Evolutionary conservation across 352 stramenopile species (phyloP), one percentile per base, ranked within the genome.

Genomic region (Pythium chondricola): DNA sequence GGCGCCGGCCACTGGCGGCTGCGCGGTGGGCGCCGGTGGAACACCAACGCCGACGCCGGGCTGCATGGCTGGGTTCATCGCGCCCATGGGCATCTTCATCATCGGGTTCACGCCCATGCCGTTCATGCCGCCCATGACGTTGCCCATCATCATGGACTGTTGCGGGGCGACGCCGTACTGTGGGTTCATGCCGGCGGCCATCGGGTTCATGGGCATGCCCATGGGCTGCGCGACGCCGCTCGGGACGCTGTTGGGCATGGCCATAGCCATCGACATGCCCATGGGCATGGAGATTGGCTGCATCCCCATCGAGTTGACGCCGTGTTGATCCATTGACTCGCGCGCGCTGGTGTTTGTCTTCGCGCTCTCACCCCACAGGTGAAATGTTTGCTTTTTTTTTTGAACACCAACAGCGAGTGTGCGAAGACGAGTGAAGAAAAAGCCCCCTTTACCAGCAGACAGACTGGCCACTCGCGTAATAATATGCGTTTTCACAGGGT

Each of bases 281-380:
- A 83, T 83, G 32, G 69, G 64, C 67, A 88, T 83, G 9, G 71
- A 81, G 64, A 88, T 85, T 43, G 65, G 58, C 59, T 76, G 73
- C 71, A 86, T 82, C 44, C 53, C 54, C 61, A 88, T 69, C 47
- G 74, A 61, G 55, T 88, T 88, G 39, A 83, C 68, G 52, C 58
- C 62, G 59, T 85, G 71, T 24, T 66, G 69, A 29, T 87, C 74
- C 74, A 87, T 87, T 44, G 17, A 25, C 43, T 4, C 41, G 20
- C 27, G 35, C 27, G 37, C 35, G 7, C 21, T 56, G 24, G 30
- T 39, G 26, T 17, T 37, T 27, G 21, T 45, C 37, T 44, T 44
- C 14, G 8, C 7, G 38, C 11, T n/a, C n/a, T n/a, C n/a, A n/a
- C n/a, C n/a, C n/a, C n/a, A n/a, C n/a, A n/a, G n/a, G n/a, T n/a